Evolutionary conservation across 768 basidiomycete species (phyloP), one percentile per base, ranked within the genome.

Genomic region (Albatrellus ellisii): DNA sequence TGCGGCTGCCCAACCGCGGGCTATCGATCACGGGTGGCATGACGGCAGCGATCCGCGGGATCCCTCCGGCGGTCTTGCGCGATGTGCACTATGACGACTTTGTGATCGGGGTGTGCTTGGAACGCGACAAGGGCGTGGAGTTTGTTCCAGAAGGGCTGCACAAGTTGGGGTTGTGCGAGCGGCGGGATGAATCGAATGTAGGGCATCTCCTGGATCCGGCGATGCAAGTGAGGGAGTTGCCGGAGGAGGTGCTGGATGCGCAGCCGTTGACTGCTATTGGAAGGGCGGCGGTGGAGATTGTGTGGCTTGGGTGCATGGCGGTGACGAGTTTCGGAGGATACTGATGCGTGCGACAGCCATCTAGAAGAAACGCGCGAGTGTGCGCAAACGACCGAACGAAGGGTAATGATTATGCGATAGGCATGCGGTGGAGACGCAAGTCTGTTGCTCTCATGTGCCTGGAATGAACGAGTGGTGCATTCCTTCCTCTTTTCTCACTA

Each of bases 101-200:
- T 21, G 56, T 79, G 42, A 68, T 85, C 33, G 80, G 77, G 9
- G 59, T 72, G 2, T 86, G 79, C 48, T 59, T 68, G 39, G 70
- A 75, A 20, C 72, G 78, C 17, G 71, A 77, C 24, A 58, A 63
- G 1, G 85, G 85, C 4, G 72, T 92, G 39, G 77, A 86, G 57
- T 87, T 92, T 47, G 58, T 77, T n/a, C 72, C 80, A 0, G 79
- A 92, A 37, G 88, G 85, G 0, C 66, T 91, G 41, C 69, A 75
- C 49, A 73, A 77, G 56, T 67, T 92, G 43, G 86, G 85, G 0
- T 61, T 91, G 47, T 78, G 79, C 38, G 52, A 49, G 26, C 51
- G 50, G 25, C 52, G 50, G 34, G 41, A 44, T 22, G 46, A 45
- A 24, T 50, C 50, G 0, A 33, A 41, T 4, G 29, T 34, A 4